phyloP scores from a whole-genome alignment of 805 yeast genomes.

The Hanseniaspora mollemarum region DNA sequence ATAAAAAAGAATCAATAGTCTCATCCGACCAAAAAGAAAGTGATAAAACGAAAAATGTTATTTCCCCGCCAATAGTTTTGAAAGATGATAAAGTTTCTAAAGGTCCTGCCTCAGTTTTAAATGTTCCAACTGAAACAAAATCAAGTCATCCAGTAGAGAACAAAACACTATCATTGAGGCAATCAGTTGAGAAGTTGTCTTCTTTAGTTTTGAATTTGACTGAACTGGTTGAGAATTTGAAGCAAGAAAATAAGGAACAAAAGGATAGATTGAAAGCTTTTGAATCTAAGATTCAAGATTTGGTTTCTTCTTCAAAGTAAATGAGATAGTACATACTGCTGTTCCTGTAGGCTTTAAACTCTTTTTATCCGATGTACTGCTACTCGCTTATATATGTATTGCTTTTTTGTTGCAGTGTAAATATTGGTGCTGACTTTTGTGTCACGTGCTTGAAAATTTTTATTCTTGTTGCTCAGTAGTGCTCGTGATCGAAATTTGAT shows the following conservation, averaged over 20 bases:
- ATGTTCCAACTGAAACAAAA: conserved; percentile 15
- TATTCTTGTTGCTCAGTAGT: too few relatives aligned
- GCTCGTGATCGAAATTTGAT: too few relatives aligned
- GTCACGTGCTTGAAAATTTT: too few relatives aligned
- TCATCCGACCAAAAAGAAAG: neutral
- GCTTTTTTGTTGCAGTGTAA: too few relatives aligned
- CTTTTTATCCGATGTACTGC: too few relatives aligned
- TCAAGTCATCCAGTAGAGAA: conserved; percentile 24
- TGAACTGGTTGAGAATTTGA: conserved; percentile 40
- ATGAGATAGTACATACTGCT: too few relatives aligned
- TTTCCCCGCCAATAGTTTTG: neutral
- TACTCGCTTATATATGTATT: too few relatives aligned
- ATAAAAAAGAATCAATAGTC: neutral
- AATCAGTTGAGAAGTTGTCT: conserved; percentile 58
- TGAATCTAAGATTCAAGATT: conserved; percentile 50
- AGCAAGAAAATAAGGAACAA: conserved; percentile 47
- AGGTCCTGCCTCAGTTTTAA: neutral
- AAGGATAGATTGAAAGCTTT: conserved; percentile 49
- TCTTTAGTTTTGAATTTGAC: conserved; percentile 48
- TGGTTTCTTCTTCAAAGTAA: conserved; percentile 33
- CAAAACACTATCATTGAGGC: conserved; percentile 55
- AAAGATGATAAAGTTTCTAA: conserved; percentile 18
- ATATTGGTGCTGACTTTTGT: too few relatives aligned
- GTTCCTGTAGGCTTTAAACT: too few relatives aligned
- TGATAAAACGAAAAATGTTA: neutral